Percentiles rank a stretch among this genome's conserved stretches.
Evolutionary conservation across 2,329 filamentous ascomycete genomes (phyloP).

Genomic region (Lecanosticta acicola): DNA sequence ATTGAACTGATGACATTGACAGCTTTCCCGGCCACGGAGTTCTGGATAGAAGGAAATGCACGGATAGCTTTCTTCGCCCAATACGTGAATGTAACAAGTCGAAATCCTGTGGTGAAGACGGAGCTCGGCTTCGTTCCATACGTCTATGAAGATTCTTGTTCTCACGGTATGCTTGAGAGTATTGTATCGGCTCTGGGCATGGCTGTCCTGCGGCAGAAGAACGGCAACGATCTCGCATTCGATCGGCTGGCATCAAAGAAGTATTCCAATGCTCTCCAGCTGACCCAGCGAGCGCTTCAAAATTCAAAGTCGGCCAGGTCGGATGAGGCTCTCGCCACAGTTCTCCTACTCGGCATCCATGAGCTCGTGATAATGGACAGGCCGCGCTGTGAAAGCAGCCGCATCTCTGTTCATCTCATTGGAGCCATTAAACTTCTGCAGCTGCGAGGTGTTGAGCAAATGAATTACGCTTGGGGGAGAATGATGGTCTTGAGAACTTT

Average conservation of each 20-base stretch:
- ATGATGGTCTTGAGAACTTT: slow-evolving; percentile 6
- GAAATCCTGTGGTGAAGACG: slow-evolving; percentile 1
- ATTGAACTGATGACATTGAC: too few relatives aligned
- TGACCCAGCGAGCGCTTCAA: slow-evolving; percentile 6
- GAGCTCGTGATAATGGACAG: slow-evolving; percentile 5
- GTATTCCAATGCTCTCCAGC: slow-evolving; percentile 3
- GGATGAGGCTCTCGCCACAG: slow-evolving; percentile 8
- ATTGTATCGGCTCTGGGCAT: slow-evolving; percentile 7
- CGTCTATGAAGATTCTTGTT: slow-evolving; percentile 1
- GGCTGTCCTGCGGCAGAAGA: neutral
- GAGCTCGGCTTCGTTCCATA: slow-evolving; percentile 7
- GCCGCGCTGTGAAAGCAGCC: neutral
- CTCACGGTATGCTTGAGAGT: slow-evolving; percentile 6
- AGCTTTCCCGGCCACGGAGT: slow-evolving; percentile 1
- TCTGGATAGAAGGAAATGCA: slow-evolving; percentile 5
- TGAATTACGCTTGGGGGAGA: slow-evolving; percentile 2
- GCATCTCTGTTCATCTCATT: slow-evolving; percentile 5
- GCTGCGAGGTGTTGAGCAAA: slow-evolving; percentile 5
- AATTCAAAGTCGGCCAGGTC: slow-evolving; percentile 2
- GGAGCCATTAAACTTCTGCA: slow-evolving; percentile 8
- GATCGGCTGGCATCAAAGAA: slow-evolving; percentile 1
- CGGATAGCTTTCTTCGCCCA: slow-evolving; percentile 6
- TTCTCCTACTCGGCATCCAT: slow-evolving; percentile 6
- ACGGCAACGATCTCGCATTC: neutral
- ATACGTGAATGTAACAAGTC: neutral